These are phyloP conservation scores for Ramaria rubella DNA, from an alignment of 768 basidiomycete genomes.

Conservation along the genomic window DNA sequence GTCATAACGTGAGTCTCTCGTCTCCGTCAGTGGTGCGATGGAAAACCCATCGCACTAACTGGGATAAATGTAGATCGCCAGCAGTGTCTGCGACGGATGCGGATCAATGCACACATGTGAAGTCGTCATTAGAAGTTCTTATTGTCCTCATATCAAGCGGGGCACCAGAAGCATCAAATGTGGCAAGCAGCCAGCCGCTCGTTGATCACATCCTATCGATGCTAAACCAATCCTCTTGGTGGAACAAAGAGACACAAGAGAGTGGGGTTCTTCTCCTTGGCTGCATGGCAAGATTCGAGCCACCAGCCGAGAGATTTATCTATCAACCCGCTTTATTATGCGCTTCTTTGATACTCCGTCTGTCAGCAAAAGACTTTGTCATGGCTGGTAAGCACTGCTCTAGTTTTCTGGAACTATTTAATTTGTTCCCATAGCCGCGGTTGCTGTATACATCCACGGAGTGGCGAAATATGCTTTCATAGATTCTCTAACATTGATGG, in stretches of 20 bases:
- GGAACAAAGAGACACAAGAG: neutral
- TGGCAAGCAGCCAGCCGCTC: neutral
- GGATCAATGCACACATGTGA: neutral
- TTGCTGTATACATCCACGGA: slow-evolving; percentile 38
- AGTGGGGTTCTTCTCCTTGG: neutral
- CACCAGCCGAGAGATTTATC: neutral
- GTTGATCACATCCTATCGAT: neutral
- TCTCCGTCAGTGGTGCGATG: neutral
- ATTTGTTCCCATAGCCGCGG: slow-evolving; percentile 31
- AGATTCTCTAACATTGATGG: slow-evolving; percentile 37
- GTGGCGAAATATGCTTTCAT: slow-evolving; percentile 15
- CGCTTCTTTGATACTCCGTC: neutral
- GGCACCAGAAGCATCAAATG: neutral
- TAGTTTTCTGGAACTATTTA: neutral
- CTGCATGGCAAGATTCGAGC: neutral
- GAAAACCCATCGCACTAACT: too few relatives aligned
- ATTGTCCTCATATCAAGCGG: neutral
- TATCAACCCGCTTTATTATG: neutral
- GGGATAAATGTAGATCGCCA: too few relatives aligned
- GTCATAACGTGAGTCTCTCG: neutral
- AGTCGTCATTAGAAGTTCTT: neutral
- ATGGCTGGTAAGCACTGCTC: neutral
- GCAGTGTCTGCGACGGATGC: neutral
- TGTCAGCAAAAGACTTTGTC: neutral
- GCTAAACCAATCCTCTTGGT: neutral